Evolutionary conservation across 768 basidiomycete genomes (phyloP).

Genomic region (Pleurotus ostreatus): DNA sequence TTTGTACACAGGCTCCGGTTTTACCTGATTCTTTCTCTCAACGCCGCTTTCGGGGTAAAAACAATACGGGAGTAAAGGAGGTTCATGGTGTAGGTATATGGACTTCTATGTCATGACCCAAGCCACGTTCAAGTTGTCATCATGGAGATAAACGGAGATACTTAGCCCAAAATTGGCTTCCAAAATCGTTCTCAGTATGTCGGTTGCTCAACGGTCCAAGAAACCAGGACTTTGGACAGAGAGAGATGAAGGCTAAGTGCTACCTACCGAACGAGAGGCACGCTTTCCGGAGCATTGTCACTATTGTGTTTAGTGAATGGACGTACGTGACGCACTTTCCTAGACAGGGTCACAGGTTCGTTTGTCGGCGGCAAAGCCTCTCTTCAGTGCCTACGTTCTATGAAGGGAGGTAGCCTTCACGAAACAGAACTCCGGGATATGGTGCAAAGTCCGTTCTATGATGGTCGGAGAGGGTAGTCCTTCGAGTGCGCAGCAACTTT

Average conservation of each 20-base stretch:
- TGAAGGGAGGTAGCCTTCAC: slow-evolving; percentile 34
- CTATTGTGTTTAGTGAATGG: slow-evolving; percentile 64
- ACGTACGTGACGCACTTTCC: slow-evolving; percentile 57
- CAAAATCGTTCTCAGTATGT: slow-evolving; percentile 65
- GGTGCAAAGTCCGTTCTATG: slow-evolving; percentile 41
- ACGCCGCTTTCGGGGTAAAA: too few species aligned
- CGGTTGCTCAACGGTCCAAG: slow-evolving; percentile 52
- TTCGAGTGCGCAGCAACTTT: slow-evolving; percentile 53
- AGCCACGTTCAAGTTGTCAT: slow-evolving; percentile 37
- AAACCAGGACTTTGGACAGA: slow-evolving; percentile 54
- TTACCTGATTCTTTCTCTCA: too few species aligned
- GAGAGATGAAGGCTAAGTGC: slow-evolving; percentile 34
- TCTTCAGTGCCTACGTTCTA: slow-evolving; percentile 39
- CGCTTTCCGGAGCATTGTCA: slow-evolving; percentile 54
- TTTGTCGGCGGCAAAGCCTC: slow-evolving; percentile 33
- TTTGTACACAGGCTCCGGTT: too few species aligned
- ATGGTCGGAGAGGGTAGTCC: slow-evolving; percentile 36
- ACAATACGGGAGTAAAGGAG: too few species aligned
- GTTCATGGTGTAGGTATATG: slow-evolving; percentile 27
- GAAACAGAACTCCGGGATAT: slow-evolving; percentile 32
- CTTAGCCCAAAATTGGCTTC: slow-evolving; percentile 39
- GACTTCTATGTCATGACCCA: slow-evolving; percentile 15
- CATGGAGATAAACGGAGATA: slow-evolving; percentile 64
- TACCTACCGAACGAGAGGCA: slow-evolving; percentile 48
- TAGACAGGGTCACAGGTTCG: slow-evolving; percentile 40